Evolutionary conservation across 23 red algal genomes (phyloP), one percentile per base, ranked within the genome.

Genomic region (Cyanidiococcus yangmingshanensis): DNA sequence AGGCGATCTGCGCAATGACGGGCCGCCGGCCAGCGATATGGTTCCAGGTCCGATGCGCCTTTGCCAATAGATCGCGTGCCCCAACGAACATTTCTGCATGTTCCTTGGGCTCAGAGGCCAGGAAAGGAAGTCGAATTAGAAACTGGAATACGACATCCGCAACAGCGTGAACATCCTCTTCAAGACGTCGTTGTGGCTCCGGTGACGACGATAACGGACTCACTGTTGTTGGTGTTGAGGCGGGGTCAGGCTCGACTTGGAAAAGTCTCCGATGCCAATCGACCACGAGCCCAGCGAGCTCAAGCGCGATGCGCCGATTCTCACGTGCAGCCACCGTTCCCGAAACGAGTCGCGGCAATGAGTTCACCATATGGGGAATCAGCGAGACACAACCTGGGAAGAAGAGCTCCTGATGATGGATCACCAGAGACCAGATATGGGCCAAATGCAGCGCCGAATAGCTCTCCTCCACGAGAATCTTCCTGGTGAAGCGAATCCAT

Each of bases 401-500:
- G 76, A 98, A 98, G 37, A 91, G 79, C 39, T 58, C 50, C 27
- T 77, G 38, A 75, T 98, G 84, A 0, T 85, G 82, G 1, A 78
- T 80, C 37, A 98, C 89, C n/a, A 98, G 41, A 24, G 88, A 79
- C 88, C 82, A 91, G 7, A 98, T 91, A 68, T 98, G 94, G 7
- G 89, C 86, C 18, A 98, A 59, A 40, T 92, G 87, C 79, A 58
- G 79, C 38, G 82, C 36, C 26, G 82, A 89, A 75, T 85, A 85
- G 33, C 94, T 88, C 68, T 98, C 94, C 75, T 98, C 94, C 35
- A 88, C 38, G 24, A 98, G 68, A 0, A 98, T 89, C 39, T 92
- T 98, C 76, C 85, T 87, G 1, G 88, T 98, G 45, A 90, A 98
- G 21, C 94, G 76, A 27, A 92, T 92, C 89, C 89, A 90, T 1